Percentiles rank a stretch among this genome's conserved stretches.
Evolutionary conservation across 2,329 filamentous ascomycete genomes (phyloP).

Genomic region (Colletotrichum spaethianum): DNA sequence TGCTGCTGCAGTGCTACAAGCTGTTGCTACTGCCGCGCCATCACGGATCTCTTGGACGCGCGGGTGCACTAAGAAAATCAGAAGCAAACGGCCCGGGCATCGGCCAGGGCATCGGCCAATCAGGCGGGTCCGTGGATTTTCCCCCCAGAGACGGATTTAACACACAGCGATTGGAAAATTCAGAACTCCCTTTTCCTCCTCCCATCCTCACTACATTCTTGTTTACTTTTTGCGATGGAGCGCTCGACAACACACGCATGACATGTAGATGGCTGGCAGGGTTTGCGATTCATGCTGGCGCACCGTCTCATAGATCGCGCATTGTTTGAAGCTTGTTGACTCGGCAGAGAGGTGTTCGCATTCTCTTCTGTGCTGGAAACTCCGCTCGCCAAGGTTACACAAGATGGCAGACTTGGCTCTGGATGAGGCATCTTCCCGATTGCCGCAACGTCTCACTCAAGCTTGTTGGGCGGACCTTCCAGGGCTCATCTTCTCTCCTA

Average conservation of each 20-base stretch:
- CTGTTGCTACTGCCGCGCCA: constrained; percentile 23
- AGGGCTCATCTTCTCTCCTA: not conserved
- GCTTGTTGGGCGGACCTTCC: not conserved
- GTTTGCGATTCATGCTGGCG: not conserved
- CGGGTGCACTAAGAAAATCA: not conserved
- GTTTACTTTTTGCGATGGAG: not conserved
- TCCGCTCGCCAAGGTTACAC: not conserved
- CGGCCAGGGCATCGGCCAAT: not conserved
- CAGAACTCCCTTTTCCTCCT: no score
- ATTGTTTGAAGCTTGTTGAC: not conserved
- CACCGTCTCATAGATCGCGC: not conserved
- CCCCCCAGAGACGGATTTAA: constrained; percentile 24
- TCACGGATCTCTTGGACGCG: constrained; percentile 11
- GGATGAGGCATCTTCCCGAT: no score
- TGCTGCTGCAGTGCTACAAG: constrained; percentile 3
- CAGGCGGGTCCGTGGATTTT: constrained; percentile 1
- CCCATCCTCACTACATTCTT: not conserved
- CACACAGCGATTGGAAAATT: constrained; percentile 13
- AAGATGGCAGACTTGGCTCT: not conserved
- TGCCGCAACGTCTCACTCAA: no score
- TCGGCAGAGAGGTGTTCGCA: not conserved
- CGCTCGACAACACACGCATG: not conserved
- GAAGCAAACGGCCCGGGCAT: not conserved
- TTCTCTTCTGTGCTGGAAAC: not conserved
- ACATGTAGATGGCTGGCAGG: not conserved